Conservation (phyloP, 495 filamentous ascomycete genomes). For the Aspergillus bertholletiae region DNA sequence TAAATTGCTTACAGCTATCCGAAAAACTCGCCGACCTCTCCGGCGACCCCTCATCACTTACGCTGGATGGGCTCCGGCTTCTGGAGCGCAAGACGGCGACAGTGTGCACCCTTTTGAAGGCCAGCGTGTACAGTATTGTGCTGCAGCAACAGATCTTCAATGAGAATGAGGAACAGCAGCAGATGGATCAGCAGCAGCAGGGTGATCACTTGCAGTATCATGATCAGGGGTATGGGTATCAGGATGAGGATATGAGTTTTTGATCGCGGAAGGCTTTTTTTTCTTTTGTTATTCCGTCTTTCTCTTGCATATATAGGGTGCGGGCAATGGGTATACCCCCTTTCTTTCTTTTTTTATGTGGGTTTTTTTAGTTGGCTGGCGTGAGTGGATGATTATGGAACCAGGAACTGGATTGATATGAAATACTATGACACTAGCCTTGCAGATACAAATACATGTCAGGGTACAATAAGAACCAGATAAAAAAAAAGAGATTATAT, state of each 20-base stretch:
- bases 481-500: conserved; percentile 36
- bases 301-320: neutral
- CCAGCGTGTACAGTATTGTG: conserved; percentile 97
- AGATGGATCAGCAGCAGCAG: conserved; percentile 22
- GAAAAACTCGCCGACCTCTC: conserved; percentile 36
- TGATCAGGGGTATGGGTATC: conserved; percentile 14
- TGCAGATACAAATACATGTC: conserved; percentile 13
- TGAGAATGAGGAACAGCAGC: conserved; percentile 41
- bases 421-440: conserved; percentile 9
- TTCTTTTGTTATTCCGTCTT: neutral
- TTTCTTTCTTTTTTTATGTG: conserved; percentile 10
- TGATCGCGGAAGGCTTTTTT: conserved; percentile 6
- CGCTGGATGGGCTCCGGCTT: conserved; percentile 70
- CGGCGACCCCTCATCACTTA: conserved; percentile 30
- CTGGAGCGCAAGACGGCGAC: conserved; percentile 91
- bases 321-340: conserved; percentile 5
- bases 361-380: conserved; percentile 6
- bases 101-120: conserved; percentile 93
- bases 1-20: conserved; percentile 25
- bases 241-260: conserved; percentile 35
- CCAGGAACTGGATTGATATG: conserved; percentile 1
- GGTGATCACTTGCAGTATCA: conserved; percentile 22
- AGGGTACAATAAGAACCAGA: conserved; percentile 25
- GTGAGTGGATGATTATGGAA: conserved; percentile 1
- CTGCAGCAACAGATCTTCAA: conserved; percentile 91